A percentile compares a stretch with the other conserved stretches of the same genome.
phyloP scores from a whole-genome alignment of 2,329 filamentous ascomycete species.

The Malbranchea zuffiana region DNA sequence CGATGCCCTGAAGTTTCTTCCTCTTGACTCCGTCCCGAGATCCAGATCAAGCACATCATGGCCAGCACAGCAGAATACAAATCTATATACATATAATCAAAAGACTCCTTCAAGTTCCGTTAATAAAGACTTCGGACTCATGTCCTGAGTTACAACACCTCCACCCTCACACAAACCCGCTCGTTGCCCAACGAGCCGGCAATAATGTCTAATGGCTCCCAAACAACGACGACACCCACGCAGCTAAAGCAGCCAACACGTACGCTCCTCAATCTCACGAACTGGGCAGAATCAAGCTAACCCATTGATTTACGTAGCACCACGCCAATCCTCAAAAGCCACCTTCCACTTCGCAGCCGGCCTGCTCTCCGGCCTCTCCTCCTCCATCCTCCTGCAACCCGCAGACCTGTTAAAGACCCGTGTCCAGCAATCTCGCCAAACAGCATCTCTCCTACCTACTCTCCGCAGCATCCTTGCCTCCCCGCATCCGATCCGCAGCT shows the following conservation, averaged over 20 bases:
- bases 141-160: not conserved
- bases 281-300: no score
- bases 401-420: slow-evolving; percentile 94
- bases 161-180: not conserved
- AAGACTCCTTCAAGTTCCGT: not conserved
- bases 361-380: slow-evolving; percentile 73
- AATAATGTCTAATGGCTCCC: slow-evolving; percentile 14
- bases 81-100: not conserved
- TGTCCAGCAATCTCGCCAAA: slow-evolving; percentile 69
- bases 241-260: slow-evolving; percentile 9
- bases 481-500: slow-evolving; percentile 55
- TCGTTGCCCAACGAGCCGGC: slow-evolving; percentile 4
- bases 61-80: no score
- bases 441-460: slow-evolving; percentile 56
- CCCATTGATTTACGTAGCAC: not conserved
- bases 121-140: not conserved
- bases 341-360: slow-evolving; percentile 81
- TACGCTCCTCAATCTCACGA: no score
- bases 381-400: slow-evolving; percentile 83
- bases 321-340: slow-evolving; percentile 25
- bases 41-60: no score
- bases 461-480: slow-evolving; percentile 59
- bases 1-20: slow-evolving; percentile 1
- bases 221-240: slow-evolving; percentile 6
- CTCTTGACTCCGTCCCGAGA: no score